Conservation (phyloP, 2,329 filamentous ascomycete species). For the Didymella keratinophila region DNA sequence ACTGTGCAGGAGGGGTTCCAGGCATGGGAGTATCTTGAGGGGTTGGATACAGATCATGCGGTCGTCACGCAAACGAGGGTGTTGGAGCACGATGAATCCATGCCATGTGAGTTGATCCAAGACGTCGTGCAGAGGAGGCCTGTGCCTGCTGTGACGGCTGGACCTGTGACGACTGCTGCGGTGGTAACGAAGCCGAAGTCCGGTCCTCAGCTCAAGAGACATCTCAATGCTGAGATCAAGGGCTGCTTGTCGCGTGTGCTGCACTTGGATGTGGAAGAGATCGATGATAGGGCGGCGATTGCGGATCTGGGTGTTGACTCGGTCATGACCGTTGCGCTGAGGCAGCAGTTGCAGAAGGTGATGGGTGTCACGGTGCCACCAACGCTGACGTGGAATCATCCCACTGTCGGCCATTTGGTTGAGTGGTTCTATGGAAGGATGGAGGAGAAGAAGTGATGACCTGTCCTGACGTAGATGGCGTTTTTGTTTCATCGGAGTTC, state of each 20-base stretch:
- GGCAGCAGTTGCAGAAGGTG: slow-evolving; percentile 47
- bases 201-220: slow-evolving; percentile 40
- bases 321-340: slow-evolving; percentile 52
- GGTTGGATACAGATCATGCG: slow-evolving; percentile 50
- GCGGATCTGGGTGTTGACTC: slow-evolving; percentile 52
- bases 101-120: slow-evolving; percentile 25
- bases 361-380: slow-evolving; percentile 50
- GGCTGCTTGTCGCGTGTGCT: slow-evolving; percentile 48
- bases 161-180: neutral
- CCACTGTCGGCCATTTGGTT: slow-evolving; percentile 51
- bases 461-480: neutral
- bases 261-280: slow-evolving; percentile 44
- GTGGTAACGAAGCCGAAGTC: slow-evolving; percentile 14
- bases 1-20: slow-evolving; percentile 53
- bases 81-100: slow-evolving; percentile 45
- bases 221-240: slow-evolving; percentile 44
- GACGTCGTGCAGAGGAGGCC: slow-evolving; percentile 28
- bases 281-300: slow-evolving; percentile 48
- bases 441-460: neutral
- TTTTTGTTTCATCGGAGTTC: neutral
- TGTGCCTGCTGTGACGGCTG: neutral
- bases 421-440: slow-evolving; percentile 48
- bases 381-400: slow-evolving; percentile 53
- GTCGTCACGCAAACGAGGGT: slow-evolving; percentile 48
- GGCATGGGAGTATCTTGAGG: slow-evolving; percentile 52